Percentiles rank a stretch among this genome's conserved stretches.
phyloP scores from a whole-genome alignment of 1,284 basidiomycete genomes.

The Cryptococcus wingfieldii region DNA sequence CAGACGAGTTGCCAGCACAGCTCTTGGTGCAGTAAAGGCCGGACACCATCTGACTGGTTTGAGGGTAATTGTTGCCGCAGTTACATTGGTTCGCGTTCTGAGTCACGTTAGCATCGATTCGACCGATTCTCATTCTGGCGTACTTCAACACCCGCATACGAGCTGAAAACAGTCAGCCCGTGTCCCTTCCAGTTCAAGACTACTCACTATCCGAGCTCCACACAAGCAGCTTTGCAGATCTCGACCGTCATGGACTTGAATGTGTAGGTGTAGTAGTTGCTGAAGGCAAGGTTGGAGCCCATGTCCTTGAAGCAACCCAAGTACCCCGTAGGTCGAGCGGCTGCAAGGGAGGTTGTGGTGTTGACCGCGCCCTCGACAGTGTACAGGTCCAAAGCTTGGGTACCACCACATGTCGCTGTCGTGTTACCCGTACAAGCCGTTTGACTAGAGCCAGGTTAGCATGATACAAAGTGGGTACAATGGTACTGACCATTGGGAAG shows the following conservation, averaged over 20 bases:
- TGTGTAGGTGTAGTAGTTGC: constrained; percentile 19
- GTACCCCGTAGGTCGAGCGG: constrained; percentile 10
- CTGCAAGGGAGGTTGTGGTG: constrained; percentile 1
- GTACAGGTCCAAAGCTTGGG: neutral
- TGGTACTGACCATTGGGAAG: neutral
- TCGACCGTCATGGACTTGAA: constrained; percentile 23
- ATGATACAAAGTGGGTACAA: too few species aligned
- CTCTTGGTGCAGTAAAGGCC: constrained; percentile 12
- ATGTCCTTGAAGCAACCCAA: constrained; percentile 17
- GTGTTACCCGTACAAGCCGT: constrained; percentile 1
- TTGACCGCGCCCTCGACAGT: neutral
- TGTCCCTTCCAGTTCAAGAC: neutral
- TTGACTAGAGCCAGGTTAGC: too few species aligned
- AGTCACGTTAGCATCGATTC: too few species aligned
- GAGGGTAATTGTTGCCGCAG: constrained; percentile 12
- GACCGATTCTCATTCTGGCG: too few species aligned
- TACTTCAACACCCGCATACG: constrained; percentile 5
- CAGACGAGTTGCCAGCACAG: constrained; percentile 20
- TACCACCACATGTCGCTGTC: constrained; percentile 2
- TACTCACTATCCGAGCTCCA: constrained; percentile 15
- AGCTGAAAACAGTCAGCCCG: neutral
- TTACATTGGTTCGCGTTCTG: constrained; percentile 13
- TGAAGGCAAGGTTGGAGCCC: constrained; percentile 9
- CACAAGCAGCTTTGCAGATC: constrained; percentile 27
- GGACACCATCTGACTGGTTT: constrained; percentile 7